These are phyloP conservation scores for Diplodia sapinea DNA, from an alignment of 2,329 filamentous ascomycete species.

Conservation along the genomic window DNA sequence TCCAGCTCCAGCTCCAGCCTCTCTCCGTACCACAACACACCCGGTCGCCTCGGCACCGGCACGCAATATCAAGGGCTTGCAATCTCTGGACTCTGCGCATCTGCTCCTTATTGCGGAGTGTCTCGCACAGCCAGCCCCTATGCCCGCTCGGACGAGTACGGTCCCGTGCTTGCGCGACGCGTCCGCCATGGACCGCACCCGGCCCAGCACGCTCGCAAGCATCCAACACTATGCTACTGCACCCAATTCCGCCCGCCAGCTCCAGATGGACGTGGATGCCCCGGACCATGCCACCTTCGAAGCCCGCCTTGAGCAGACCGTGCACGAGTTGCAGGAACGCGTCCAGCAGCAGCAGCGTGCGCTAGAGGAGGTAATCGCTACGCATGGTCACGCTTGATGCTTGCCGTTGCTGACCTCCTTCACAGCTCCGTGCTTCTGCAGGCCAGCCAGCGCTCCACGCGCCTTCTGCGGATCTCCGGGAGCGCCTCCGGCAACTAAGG, in stretches of 20 bases:
- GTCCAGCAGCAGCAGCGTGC: slow-evolving; percentile 56
- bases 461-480: slow-evolving; percentile 44
- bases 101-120: not conserved
- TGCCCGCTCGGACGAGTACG: slow-evolving; percentile 1
- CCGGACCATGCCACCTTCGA: slow-evolving; percentile 49
- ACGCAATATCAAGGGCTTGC: not conserved
- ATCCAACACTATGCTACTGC: slow-evolving; percentile 42
- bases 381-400: not conserved
- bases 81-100: slow-evolving; percentile 17
- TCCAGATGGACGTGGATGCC: slow-evolving; percentile 47
- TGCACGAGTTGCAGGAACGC: slow-evolving; percentile 68
- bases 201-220: slow-evolving; percentile 30
- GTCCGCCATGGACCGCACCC: slow-evolving; percentile 3
- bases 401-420: slow-evolving; percentile 34
- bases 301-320: slow-evolving; percentile 67
- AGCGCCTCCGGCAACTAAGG: slow-evolving; percentile 54
- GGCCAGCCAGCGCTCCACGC: slow-evolving; percentile 36
- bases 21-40: too few species aligned
- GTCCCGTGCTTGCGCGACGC: slow-evolving; percentile 5
- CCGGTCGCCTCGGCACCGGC: not conserved
- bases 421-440: slow-evolving; percentile 52
- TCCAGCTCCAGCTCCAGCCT: too few species aligned
- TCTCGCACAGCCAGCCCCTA: slow-evolving; percentile 1
- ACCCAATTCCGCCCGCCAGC: slow-evolving; percentile 37
- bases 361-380: slow-evolving; percentile 51